Evolutionary conservation across 2,329 filamentous ascomycete genomes (phyloP).

Genomic region (Zasmidium angulare): DNA sequence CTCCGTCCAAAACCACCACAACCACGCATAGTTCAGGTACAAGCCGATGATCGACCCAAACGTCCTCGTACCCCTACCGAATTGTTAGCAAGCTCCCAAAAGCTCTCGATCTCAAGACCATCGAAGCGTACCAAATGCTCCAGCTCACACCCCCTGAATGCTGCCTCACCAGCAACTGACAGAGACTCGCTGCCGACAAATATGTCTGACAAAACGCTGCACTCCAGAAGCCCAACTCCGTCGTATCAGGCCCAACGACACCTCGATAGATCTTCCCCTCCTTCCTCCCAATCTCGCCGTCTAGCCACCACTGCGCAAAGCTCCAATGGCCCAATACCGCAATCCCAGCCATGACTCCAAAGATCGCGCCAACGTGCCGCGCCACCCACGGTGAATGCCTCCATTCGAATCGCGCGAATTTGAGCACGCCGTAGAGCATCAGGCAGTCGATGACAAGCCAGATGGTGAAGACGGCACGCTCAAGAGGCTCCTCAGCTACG

Average conservation of each 20-base stretch:
- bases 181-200: not conserved
- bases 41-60: not conserved
- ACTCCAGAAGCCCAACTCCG: not conserved
- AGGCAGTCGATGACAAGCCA: conserved; percentile 1
- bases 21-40: not conserved
- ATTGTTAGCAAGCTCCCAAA: not conserved
- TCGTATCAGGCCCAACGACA: not conserved
- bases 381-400: not conserved
- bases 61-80: not conserved
- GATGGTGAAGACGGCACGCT: not conserved
- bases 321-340: not conserved
- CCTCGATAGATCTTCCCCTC: not conserved
- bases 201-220: conserved; percentile 1
- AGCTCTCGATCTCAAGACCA: not conserved
- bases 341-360: not conserved
- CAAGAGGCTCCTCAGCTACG: not conserved
- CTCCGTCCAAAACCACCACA: not conserved
- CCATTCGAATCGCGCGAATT: not conserved
- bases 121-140: not conserved
- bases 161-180: conserved; percentile 1
- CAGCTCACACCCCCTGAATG: conserved; percentile 1
- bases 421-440: not conserved
- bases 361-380: not conserved
- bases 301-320: conserved; percentile 1
- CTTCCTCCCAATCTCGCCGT: not conserved